phyloP scores from a whole-genome alignment of 768 basidiomycete species.

The Naganishia onofrii region DNA sequence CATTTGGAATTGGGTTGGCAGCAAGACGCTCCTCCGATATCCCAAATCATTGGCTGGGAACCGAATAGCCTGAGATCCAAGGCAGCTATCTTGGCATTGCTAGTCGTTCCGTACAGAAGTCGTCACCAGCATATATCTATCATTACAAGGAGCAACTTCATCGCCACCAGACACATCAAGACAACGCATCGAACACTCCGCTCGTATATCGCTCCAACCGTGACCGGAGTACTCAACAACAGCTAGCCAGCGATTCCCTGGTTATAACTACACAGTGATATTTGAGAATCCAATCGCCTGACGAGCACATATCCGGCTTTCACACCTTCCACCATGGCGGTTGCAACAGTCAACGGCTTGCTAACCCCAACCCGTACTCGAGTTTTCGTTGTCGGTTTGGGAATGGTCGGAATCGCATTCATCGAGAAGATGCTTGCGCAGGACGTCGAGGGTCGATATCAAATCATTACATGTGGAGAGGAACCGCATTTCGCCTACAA shows the following conservation, averaged over 20 bases:
- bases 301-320: background rate
- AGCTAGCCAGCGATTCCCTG: background rate
- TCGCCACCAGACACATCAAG: too few species aligned
- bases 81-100: background rate
- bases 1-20: background rate
- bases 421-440: slow-evolving; percentile 67
- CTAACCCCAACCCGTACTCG: slow-evolving; percentile 29
- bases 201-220: background rate
- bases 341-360: slow-evolving; percentile 14
- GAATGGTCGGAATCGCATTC: slow-evolving; percentile 70
- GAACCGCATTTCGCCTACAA: slow-evolving; percentile 52
- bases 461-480: slow-evolving; percentile 64
- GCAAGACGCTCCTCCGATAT: too few species aligned
- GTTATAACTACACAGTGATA: background rate
- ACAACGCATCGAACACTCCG: background rate
- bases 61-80: background rate
- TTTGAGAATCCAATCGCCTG: background rate
- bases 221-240: background rate
- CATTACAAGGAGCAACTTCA: too few species aligned
- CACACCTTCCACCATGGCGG: slow-evolving; percentile 3
- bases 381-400: slow-evolving; percentile 58
- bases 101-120: background rate
- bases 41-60: background rate
- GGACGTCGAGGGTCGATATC: slow-evolving; percentile 58
- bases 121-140: background rate